Evolutionary conservation across 371 early-diverging fungal genomes (phyloP), one percentile per base, ranked within the genome.

Genomic region (Mortierella sp.): DNA sequence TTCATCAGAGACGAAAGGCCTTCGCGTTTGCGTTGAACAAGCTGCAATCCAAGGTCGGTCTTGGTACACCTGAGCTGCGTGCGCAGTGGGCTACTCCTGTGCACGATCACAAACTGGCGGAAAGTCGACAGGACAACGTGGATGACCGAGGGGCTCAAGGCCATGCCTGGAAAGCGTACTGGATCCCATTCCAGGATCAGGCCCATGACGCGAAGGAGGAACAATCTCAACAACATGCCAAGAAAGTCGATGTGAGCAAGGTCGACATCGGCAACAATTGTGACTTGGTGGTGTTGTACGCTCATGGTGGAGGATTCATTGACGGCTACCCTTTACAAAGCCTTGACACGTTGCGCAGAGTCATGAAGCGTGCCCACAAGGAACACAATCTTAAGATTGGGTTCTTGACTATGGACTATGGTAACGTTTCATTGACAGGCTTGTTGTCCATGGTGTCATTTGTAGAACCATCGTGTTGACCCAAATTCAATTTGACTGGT

Each of bases 321-420:
- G 44, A 56, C 14, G 68, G 68, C 16, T 24, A 51, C 17, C 45
- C 61, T 21, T 47, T 51, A 21, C 55, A 55, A 48, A 44, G 40
- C 17, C 41, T 68, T 13, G 54, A 45, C 10, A 37, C 22, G 19
- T 50, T 61, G 31, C 34, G 22, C 13, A 9, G 25, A 6, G 74
- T 83, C 82, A 60, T 85, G 55, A 61, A 71, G 10, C 47, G 78
- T 8, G 55, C 79, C 14, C 79, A 82, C 39, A 61, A 63, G 37
- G 79, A 78, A 37, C 70, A 85, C 41, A 62, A 66, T 41, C 22
- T 83, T 28, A 71, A 81, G 60, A 71, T 81, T 21, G 78, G 81
- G 6, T 79, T 82, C 25, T 72, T 85, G 60, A 80, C 85, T 2
- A 56, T 83, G 24, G 82, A 83, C 41, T 83, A 85, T 48, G 78